Conservation (phyloP, 768 basidiomycete genomes). For the Hygrophoropsis aurantiaca region DNA sequence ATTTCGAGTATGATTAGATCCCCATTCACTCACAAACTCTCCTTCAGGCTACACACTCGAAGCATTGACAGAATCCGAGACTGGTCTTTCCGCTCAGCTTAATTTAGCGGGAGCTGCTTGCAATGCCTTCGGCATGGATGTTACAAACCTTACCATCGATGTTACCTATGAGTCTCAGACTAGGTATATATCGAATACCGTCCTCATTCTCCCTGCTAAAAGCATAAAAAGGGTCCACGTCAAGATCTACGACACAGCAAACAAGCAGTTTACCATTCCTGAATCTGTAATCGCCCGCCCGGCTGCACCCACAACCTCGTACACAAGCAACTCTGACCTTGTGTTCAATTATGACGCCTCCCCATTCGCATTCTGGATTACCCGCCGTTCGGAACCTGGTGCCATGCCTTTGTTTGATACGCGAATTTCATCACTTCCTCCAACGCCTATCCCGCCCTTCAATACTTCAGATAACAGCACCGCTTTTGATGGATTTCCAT, state of each 20-base stretch:
- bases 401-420: slow-evolving; percentile 69
- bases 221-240: slow-evolving; percentile 53
- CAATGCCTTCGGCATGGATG: slow-evolving; percentile 64
- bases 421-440: slow-evolving; percentile 57
- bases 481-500: slow-evolving; percentile 59
- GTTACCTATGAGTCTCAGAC: slow-evolving; percentile 63
- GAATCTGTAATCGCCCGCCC: slow-evolving; percentile 50
- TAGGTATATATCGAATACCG: slow-evolving; percentile 32
- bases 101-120: slow-evolving; percentile 56
- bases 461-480: slow-evolving; percentile 51
- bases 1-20: background rate
- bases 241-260: slow-evolving; percentile 60
- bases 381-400: slow-evolving; percentile 58
- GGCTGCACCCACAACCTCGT: slow-evolving; percentile 29
- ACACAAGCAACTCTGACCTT: slow-evolving; percentile 52
- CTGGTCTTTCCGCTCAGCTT: slow-evolving; percentile 56
- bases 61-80: slow-evolving; percentile 40
- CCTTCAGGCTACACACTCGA: slow-evolving; percentile 53
- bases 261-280: slow-evolving; percentile 68
- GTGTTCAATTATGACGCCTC: slow-evolving; percentile 63
- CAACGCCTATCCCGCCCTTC: slow-evolving; percentile 58
- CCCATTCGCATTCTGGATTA: slow-evolving; percentile 83
- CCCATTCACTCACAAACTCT: background rate
- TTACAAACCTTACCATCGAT: slow-evolving; percentile 57
- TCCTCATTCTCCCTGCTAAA: background rate